Percentiles rank a stretch among this genome's conserved stretches.
Evolutionary conservation across 2,329 filamentous ascomycete genomes (phyloP).

Genomic region (Hymenoscyphus infarciens): DNA sequence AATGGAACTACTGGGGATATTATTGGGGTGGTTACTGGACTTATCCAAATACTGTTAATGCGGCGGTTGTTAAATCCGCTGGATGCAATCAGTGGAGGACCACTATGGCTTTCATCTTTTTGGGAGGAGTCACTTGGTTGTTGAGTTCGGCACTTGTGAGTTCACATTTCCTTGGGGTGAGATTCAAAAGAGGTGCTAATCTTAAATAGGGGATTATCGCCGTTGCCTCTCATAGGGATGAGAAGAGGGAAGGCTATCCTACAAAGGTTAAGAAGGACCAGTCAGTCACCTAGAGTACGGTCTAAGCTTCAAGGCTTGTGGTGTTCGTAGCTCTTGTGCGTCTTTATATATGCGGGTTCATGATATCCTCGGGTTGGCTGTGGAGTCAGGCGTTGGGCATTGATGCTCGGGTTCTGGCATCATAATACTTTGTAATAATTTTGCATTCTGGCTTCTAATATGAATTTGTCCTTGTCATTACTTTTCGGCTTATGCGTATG

Average conservation of each 20-base stretch:
- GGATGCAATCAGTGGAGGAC: conserved; percentile 8
- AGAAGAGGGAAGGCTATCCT: not conserved
- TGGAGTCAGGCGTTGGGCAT: not conserved
- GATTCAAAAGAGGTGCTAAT: not conserved
- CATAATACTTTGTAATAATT: not conserved
- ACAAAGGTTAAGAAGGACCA: not conserved
- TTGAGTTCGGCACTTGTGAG: conserved; percentile 5
- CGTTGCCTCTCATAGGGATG: not conserved
- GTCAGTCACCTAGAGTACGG: not conserved
- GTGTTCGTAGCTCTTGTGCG: not conserved
- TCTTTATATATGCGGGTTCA: not conserved
- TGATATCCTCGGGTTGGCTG: not conserved
- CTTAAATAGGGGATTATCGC: not conserved
- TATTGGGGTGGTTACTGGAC: conserved; percentile 9
- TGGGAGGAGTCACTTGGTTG: conserved; percentile 6
- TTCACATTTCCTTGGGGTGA: not conserved
- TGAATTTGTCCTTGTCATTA: not conserved
- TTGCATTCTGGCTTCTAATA: not conserved
- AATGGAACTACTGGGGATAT: conserved; percentile 8
- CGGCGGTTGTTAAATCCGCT: not conserved
- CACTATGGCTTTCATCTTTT: conserved; percentile 10
- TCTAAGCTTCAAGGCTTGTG: not conserved
- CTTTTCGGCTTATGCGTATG: not conserved
- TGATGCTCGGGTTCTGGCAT: not conserved
- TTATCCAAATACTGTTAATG: not conserved